These are phyloP conservation scores for Amanita rubescens DNA, from an alignment of 768 basidiomycete species.

Conservation along the genomic window DNA sequence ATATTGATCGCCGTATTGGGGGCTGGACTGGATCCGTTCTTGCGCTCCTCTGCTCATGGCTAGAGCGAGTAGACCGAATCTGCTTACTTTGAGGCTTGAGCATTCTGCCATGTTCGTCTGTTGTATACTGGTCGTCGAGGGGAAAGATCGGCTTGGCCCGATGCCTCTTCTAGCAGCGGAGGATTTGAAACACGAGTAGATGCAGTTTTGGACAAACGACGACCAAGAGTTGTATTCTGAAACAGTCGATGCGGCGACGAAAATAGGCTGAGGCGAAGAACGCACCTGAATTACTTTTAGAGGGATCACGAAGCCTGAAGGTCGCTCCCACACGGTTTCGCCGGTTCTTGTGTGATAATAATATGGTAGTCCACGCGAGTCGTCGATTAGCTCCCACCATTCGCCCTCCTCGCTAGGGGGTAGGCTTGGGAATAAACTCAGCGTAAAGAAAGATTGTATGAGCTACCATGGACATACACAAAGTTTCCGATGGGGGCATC, in stretches of 20 bases:
- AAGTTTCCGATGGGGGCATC: conserved; percentile 86
- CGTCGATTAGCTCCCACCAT: conserved; percentile 94
- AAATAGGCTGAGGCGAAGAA: conserved; percentile 4
- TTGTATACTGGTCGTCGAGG: conserved; percentile 30
- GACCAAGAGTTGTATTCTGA: conserved; percentile 67
- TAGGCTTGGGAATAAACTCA: conserved; percentile 38
- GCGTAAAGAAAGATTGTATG: conserved; percentile 7
- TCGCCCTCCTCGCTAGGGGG: conserved; percentile 82
- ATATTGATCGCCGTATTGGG: conserved; percentile 22
- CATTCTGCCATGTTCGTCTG: conserved; percentile 22
- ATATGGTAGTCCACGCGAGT: conserved; percentile 76
- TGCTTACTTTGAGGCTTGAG: conserved; percentile 19
- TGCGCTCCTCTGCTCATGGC: neutral
- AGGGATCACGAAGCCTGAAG: conserved; percentile 84
- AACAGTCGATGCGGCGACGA: neutral
- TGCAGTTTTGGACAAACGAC: conserved; percentile 56
- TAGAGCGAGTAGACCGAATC: conserved; percentile 11
- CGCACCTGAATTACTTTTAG: conserved; percentile 78
- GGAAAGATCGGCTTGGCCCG: conserved; percentile 17
- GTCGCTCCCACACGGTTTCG: conserved; percentile 91
- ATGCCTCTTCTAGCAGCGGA: conserved; percentile 15
- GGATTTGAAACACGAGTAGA: conserved; percentile 35
- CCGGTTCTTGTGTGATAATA: conserved; percentile 93
- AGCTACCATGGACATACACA: conserved; percentile 50
- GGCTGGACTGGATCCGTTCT: conserved; percentile 9